Conservation (phyloP, 129 eudicot species). For the Artemisia tridentata region DNA sequence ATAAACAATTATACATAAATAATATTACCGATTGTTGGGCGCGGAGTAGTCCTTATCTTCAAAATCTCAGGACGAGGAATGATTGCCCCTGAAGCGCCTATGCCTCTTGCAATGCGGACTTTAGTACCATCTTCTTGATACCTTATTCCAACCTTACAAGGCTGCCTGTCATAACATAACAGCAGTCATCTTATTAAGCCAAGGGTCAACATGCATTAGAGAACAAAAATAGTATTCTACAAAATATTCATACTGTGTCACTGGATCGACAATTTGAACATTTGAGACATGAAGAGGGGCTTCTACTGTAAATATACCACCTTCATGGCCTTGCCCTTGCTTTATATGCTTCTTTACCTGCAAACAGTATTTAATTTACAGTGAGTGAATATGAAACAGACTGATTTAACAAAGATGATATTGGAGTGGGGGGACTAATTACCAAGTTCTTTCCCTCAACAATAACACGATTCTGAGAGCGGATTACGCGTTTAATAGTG, state of each 20-base stretch:
- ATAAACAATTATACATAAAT: neutral
- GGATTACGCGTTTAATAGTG: constrained; percentile 63
- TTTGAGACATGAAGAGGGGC: constrained; percentile 98
- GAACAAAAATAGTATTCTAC: neutral
- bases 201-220: neutral
- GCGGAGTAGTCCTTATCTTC: constrained; percentile 78
- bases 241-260: constrained; percentile 53
- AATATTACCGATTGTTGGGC: constrained; percentile 70
- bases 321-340: constrained; percentile 99
- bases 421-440: constrained; percentile 5
- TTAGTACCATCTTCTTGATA: constrained; percentile 89
- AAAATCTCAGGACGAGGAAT: constrained; percentile 95
- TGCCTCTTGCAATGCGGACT: constrained; percentile 88
- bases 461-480: constrained; percentile 81
- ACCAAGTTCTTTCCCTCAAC: constrained; percentile 94
- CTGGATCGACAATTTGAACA: constrained; percentile 91
- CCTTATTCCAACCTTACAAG: constrained; percentile 74
- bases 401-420: neutral
- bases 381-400: neutral
- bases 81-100: constrained; percentile 81
- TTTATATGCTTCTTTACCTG: constrained; percentile 97
- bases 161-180: constrained; percentile 46
- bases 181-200: constrained; percentile 3
- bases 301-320: constrained; percentile 93
- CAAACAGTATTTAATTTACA: constrained; percentile 7